A percentile compares a stretch with the other conserved stretches of the same genome.
Evolutionary conservation across 306 rosid genomes (phyloP).

Genomic region (Ormosia semicastrata): DNA sequence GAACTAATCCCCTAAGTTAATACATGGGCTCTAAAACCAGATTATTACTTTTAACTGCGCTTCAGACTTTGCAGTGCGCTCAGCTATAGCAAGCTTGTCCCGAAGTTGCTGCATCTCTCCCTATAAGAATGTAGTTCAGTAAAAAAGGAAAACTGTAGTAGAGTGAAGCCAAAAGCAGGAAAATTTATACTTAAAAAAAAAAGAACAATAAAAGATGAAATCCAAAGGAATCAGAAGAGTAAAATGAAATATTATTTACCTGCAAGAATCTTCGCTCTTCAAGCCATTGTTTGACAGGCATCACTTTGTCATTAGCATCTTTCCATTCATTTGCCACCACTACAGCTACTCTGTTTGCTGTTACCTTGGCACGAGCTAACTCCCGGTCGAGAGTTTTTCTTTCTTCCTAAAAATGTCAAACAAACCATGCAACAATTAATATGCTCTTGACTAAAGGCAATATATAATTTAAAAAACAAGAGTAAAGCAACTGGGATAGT

Average conservation of each 20-base stretch:
- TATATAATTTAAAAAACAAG: not conserved
- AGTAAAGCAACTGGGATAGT: constrained; percentile 9
- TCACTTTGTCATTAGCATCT: constrained; percentile 95
- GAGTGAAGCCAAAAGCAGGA: constrained; percentile 12
- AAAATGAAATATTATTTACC: constrained; percentile 38
- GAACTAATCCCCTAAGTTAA: constrained; percentile 39
- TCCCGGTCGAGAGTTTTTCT: constrained; percentile 96
- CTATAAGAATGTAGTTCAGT: constrained; percentile 43
- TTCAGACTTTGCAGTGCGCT: constrained; percentile 89
- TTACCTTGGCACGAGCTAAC: constrained; percentile 97
- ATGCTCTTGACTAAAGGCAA: constrained; percentile 18
- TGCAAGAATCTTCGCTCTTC: constrained; percentile 94
- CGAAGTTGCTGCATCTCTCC: constrained; percentile 99
- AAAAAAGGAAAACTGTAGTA: constrained; percentile 14
- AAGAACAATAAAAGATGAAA: not conserved
- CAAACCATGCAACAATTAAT: constrained; percentile 21
- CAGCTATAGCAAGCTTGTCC: constrained; percentile 84
- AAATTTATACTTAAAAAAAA: not conserved
- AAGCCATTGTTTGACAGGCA: constrained; percentile 99
- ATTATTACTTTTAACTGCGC: constrained; percentile 92
- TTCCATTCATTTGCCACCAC: constrained; percentile 99
- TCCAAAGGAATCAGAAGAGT: constrained; percentile 7
- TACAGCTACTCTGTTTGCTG: constrained; percentile 96
- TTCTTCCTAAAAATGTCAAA: constrained; percentile 73
- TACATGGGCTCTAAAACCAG: constrained; percentile 41